A percentile compares a stretch with the other conserved stretches of the same genome.
Evolutionary conservation across 2,329 filamentous ascomycete species (phyloP).

Genomic region (Sclerotiophoma versabilis): DNA sequence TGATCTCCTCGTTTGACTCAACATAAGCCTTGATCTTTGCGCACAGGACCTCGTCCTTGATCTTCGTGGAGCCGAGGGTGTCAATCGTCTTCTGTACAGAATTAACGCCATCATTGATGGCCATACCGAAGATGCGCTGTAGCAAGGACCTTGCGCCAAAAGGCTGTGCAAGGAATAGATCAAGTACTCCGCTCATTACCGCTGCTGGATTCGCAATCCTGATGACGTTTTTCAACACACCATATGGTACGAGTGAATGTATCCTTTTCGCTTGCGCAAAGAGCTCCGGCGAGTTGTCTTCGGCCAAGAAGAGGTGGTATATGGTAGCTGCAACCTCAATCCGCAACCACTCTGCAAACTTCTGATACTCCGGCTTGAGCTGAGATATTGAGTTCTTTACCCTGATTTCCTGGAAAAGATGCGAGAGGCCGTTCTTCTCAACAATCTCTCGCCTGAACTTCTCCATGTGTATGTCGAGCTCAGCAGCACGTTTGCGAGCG

Average conservation of each 20-base stretch:
- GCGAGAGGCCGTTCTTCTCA: slow-evolving; percentile 84
- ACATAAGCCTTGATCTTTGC: slow-evolving; percentile 83
- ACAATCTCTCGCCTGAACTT: slow-evolving; percentile 72
- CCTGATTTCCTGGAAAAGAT: slow-evolving; percentile 90
- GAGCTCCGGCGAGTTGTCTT: slow-evolving; percentile 96
- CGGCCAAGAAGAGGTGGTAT: slow-evolving; percentile 95
- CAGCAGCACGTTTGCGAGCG: slow-evolving; percentile 84
- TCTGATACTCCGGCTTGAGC: slow-evolving; percentile 92
- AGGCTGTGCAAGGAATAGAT: slow-evolving; percentile 94
- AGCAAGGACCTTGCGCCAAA: slow-evolving; percentile 89
- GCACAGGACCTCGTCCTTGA: slow-evolving; percentile 80
- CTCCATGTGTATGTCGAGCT: slow-evolving; percentile 98
- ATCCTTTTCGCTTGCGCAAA: slow-evolving; percentile 95
- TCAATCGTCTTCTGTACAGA: slow-evolving; percentile 89
- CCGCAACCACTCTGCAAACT: slow-evolving; percentile 96
- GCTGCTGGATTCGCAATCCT: slow-evolving; percentile 94
- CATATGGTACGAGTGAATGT: slow-evolving; percentile 93
- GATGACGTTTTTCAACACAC: slow-evolving; percentile 94
- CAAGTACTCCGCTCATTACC: slow-evolving; percentile 94
- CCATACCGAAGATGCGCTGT: slow-evolving; percentile 92
- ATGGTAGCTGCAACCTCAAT: slow-evolving; percentile 97
- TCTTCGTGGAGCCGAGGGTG: slow-evolving; percentile 70
- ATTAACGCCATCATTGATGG: slow-evolving; percentile 87
- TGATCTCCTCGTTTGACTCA: slow-evolving; percentile 76
- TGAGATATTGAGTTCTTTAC: slow-evolving; percentile 87